These are phyloP conservation scores for Pittosporum tobira DNA, from an alignment of 129 eudicot species.

Conservation along the genomic window DNA sequence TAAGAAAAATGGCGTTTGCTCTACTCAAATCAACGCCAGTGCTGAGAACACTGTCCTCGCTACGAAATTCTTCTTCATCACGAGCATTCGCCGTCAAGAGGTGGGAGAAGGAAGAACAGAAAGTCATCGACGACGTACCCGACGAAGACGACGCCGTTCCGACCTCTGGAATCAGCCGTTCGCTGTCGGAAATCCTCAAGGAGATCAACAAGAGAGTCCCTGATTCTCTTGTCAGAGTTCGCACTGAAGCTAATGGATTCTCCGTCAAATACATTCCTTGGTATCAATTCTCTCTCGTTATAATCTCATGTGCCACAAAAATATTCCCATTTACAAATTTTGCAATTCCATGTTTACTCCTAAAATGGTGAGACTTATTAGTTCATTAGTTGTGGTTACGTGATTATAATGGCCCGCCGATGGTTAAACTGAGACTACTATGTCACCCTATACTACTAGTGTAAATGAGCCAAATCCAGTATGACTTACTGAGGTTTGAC, in stretches of 20 bases:
- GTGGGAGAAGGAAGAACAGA: conserved; percentile 17
- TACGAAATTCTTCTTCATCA: not conserved
- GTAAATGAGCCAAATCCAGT: too few species aligned
- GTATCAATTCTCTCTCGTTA: conserved; percentile 12
- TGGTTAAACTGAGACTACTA: too few species aligned
- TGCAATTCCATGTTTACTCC: too few species aligned
- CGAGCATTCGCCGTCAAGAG: conserved; percentile 23
- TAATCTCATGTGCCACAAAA: too few species aligned
- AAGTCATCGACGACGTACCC: conserved; percentile 9
- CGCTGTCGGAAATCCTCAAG: conserved; percentile 65
- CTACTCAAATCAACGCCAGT: conserved; percentile 21
- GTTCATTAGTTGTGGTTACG: too few species aligned
- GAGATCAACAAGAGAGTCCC: conserved; percentile 87
- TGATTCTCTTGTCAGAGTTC: conserved; percentile 49
- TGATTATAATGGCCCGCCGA: too few species aligned
- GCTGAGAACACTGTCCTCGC: conserved; percentile 1
- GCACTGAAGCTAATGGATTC: conserved; percentile 52
- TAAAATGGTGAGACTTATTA: too few species aligned
- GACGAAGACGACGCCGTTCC: conserved; percentile 30
- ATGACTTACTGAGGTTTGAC: too few species aligned
- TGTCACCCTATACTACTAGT: too few species aligned
- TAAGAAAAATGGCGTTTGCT: conserved; percentile 21
- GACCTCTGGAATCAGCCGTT: conserved; percentile 66
- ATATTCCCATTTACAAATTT: too few species aligned
- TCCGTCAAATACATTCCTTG: conserved; percentile 64